Evolutionary conservation across 2,329 filamentous ascomycete genomes (phyloP).

Genomic region (Thielaviopsis cerberus): DNA sequence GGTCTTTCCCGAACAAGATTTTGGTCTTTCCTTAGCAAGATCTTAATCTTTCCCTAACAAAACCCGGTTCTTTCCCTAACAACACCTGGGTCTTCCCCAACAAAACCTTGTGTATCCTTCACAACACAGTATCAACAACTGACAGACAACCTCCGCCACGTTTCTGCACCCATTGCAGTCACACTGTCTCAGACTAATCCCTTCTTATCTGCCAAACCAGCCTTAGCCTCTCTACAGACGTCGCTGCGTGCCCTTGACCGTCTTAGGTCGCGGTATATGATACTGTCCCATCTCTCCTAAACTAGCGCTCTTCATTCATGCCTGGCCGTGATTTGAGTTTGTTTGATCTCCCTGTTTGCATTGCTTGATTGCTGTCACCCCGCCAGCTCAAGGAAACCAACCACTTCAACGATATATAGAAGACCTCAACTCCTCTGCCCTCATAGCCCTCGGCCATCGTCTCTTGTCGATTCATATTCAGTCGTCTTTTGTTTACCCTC

Average conservation of each 20-base stretch:
- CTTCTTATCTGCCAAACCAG: background rate
- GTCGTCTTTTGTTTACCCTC: background rate
- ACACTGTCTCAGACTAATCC: background rate
- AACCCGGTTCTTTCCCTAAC: too few species aligned
- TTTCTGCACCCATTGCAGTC: background rate
- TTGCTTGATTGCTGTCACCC: background rate
- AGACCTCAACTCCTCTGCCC: background rate
- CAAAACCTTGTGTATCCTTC: too few species aligned
- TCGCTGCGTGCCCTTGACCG: background rate
- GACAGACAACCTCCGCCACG: background rate
- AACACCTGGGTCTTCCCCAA: too few species aligned
- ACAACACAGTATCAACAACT: background rate
- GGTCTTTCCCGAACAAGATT: too few species aligned
- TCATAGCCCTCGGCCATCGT: background rate
- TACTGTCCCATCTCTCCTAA: background rate
- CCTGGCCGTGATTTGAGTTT: background rate
- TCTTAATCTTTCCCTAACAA: too few species aligned
- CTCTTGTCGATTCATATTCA: background rate
- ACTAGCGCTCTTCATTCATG: background rate
- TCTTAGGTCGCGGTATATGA: background rate
- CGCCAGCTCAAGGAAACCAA: background rate
- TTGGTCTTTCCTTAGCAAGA: too few species aligned
- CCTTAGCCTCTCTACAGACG: background rate
- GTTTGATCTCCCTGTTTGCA: background rate
- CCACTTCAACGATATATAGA: background rate